Evolutionary conservation across 2,329 filamentous ascomycete species (phyloP), one percentile per base, ranked within the genome.

Genomic region (Ophiocordyceps robertsii): DNA sequence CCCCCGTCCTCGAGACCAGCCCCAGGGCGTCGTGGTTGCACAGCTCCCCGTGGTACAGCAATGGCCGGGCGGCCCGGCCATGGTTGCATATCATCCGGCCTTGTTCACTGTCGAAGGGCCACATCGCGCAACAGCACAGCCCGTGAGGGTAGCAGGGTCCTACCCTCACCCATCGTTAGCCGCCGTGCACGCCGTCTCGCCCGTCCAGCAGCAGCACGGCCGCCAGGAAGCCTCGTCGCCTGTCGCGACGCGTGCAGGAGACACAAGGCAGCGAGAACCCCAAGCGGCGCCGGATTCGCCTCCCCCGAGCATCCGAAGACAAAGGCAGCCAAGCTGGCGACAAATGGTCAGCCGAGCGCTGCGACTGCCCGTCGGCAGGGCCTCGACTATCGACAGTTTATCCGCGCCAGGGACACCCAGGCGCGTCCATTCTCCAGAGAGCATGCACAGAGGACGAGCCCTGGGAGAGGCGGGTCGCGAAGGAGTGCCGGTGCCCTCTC

Each of bases 371-470:
- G 16, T 51, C 1, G 62, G 62, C 6, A 57, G 50, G 43, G 60
- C 58, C 7, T 64, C 59, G 0, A 65, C 62, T 1, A 57, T 65
- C 39, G 50, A 49, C 27, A 60, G 51, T 33, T 51, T 48, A n/a
- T 58, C 58, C 2, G 17, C 30, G 7, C 45, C 49, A 13, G 49
- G 43, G 21, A 49, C 50, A 27, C 47, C 49, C 10, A 7, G 31
- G 1, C 39, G 19, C 2, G 39, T 45, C 7, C 41, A 37, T 19
- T 29, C 45, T 13, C 42, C 19, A 16, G 41, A 38, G 37, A 30
- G 37, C 13, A 29, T 29, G 16, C 16, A 36, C 13, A 39, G 24
- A 11, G 17, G 19, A 24, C 12, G 14, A 8, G 10, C 11, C 6
- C 14, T 4, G 4, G 33, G 19, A 14, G 33, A 36, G 33, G 11